Conservation (phyloP, 257 asterid species). For the Solanum tarijense region DNA sequence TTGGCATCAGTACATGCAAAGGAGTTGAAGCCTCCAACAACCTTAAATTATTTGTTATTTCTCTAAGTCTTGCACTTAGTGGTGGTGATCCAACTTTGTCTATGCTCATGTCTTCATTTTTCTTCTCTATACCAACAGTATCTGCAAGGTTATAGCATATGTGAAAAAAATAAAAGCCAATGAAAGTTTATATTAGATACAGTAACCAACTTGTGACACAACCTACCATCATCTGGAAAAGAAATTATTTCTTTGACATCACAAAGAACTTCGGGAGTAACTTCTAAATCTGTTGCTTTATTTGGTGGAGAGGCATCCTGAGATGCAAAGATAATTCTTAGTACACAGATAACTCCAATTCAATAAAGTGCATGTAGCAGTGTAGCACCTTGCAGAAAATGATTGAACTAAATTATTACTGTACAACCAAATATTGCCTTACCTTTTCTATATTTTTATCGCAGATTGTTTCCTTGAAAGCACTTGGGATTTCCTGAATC, state of each 20-base stretch:
- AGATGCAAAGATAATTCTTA: neutral
- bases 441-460: neutral
- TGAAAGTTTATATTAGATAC: neutral
- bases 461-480: neutral
- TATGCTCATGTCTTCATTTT: constrained; percentile 5
- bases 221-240: constrained; percentile 14
- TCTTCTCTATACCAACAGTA: constrained; percentile 13
- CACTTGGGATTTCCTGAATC: neutral
- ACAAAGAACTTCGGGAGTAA: neutral
- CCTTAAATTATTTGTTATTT: constrained; percentile 42
- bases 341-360: neutral
- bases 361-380: neutral
- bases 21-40: constrained; percentile 50
- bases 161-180: neutral
- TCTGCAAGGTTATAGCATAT: constrained; percentile 7
- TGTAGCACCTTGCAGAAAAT: neutral
- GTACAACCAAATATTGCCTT: neutral
- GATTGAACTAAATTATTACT: neutral
- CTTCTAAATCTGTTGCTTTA: constrained; percentile 6
- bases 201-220: neutral
- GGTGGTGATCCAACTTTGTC: constrained; percentile 40
- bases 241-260: neutral
- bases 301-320: constrained; percentile 29
- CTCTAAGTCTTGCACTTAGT: constrained; percentile 50
- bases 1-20: constrained; percentile 21